Base-by-base conservation (phyloP, 345 rosid species). In the Hibiscus trionum region DNA sequence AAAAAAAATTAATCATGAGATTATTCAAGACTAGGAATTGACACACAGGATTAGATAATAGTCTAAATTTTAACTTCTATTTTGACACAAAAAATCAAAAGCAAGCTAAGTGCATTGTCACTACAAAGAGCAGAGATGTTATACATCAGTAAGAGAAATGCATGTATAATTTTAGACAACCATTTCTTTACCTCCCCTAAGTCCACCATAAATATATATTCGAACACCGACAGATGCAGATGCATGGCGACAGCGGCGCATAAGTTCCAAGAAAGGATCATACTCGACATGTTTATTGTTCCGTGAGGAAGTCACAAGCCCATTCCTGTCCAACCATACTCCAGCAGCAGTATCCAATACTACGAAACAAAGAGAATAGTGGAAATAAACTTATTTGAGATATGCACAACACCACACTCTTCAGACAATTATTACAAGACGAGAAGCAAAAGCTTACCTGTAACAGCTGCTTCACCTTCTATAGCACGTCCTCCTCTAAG, bases 331-430 rank as follows among this genome's bases (percentile, higher is more conserved):
- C 91, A 95, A 77, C 99, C 99, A 95, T 72, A 85, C 96, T 67
- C 99, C 99, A 33, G 99, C 97, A 66, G 99, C 96, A 46, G 99
- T 95, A 87, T 95, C 99, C 89, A 95, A 84, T 77, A 95, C 99
- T 89, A 77, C 11, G 64, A 63, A 69, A 73, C 39, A 75, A 58
- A 69, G 55, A 76, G 37, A 61, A 46, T 31, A 49, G 31, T 69
- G 4, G 47, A 59, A 53, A 15, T 74, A 70, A 76, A 53, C 66
- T 67, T 10, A 21, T 8, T 56, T 57, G 29, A 55, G 15, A 61
- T 61, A 47, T 21, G 27, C 27, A 71, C 52, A 60, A 61, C 46
- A 17, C 53, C 53, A 12, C 9, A 14, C 24, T 15, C 60, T 19
- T 60, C 42, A 11, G 17, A 61, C 37, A 66, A 56, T n/a, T 56